Percentiles rank a stretch among this genome's conserved stretches.
These are phyloP conservation scores for Talaromyces sp. DNA, from an alignment of 2,329 filamentous ascomycete species.

Conservation along the genomic window DNA sequence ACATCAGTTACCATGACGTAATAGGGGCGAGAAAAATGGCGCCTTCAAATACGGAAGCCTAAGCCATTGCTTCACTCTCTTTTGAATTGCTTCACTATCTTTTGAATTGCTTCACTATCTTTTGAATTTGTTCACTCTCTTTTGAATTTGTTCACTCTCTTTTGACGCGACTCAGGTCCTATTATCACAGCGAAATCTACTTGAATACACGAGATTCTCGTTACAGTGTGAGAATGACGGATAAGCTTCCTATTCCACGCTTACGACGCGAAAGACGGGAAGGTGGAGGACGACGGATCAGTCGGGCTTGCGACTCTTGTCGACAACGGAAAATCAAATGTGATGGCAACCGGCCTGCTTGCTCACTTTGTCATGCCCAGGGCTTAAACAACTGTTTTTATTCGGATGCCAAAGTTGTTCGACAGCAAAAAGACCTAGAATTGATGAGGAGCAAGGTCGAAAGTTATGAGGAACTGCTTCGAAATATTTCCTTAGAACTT, in stretches of 20 bases:
- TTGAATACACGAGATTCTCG: no score
- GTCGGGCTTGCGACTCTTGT: constrained; percentile 1
- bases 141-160: no score
- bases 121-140: no score
- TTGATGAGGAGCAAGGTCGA: not conserved
- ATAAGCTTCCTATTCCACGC: constrained; percentile 3
- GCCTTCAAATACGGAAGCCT: no score
- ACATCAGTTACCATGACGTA: no score
- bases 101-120: no score
- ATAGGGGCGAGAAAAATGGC: no score
- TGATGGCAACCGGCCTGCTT: not conserved
- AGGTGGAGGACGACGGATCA: not conserved
- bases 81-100: no score
- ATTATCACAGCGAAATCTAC: no score
- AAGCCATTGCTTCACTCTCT: no score
- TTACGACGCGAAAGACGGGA: not conserved
- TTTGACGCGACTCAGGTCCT: no score
- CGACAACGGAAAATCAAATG: constrained; percentile 4
- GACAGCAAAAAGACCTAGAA: constrained; percentile 2
- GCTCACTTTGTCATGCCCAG: not conserved
- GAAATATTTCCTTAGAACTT: constrained; percentile 1
- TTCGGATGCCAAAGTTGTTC: not conserved
- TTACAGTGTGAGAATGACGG: not conserved
- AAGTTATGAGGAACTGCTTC: not conserved
- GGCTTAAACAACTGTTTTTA: constrained; percentile 2